Base-by-base conservation (phyloP, 208 protist species). In the Crithidia expoeki region DNA sequence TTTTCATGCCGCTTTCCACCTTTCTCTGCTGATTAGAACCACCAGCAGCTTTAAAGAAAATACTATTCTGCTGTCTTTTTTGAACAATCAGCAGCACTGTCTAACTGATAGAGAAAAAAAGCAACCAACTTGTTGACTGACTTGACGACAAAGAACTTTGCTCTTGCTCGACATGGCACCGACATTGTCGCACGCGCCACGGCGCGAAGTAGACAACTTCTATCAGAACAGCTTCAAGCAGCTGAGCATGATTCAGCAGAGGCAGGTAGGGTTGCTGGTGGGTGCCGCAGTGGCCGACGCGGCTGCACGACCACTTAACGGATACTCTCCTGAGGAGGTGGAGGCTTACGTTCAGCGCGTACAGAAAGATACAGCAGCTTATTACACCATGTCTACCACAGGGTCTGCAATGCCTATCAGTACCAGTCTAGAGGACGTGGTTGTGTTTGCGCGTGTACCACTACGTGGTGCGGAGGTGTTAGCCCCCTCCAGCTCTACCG, bases 151-250 rank as follows among this genome's bases (percentile, higher is more conserved):
- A n/a, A n/a, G n/a, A n/a, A n/a, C 4, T 12, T 4, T 49, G 4
- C 16, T 49, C 4, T 49, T 49, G 19, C 16, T 17, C n/a, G 55
- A 21, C 34, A 81, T 81, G 68, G 68, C 66, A n/a, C 38, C 76
- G 2, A 40, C 30, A 17, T 62, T 81, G 4, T 72, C 56, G 0
- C 68, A 74, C 52, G 51, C 62, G 33, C 58, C 68, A n/a, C n/a
- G 25, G 27, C 74, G 51, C 16, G 70, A 61, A 36, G 72, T 77
- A 23, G 58, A 70, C 32, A 90, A 93, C 69, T 94, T 92, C 44
- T 96, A 94, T 59, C 69, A 90, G 56, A 94, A 81, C 60, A 94
- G 89, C 70, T 93, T 94, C 75, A 90, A 85, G 23, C 92, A 96
- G 55, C 88, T 94, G n/a, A 92, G 83, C 59, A 80, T 75, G 52